Evolutionary conservation across 768 basidiomycete species (phyloP), one percentile per base, ranked within the genome.

Genomic region (Auricularia sp.): DNA sequence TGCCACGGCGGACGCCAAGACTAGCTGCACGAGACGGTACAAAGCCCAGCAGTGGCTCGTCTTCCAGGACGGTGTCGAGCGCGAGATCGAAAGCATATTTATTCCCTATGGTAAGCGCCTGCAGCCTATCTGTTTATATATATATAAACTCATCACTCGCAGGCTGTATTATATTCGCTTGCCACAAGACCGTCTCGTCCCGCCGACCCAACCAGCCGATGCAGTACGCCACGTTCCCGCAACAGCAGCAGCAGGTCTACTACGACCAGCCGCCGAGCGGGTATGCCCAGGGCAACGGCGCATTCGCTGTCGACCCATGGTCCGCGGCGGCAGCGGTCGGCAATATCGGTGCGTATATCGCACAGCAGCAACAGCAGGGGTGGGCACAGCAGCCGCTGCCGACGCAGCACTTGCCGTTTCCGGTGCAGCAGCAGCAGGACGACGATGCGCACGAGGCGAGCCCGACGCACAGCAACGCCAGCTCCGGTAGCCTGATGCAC

Each of bases 11-110:
- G 29, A 14, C 72, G 91, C 90, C 60, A 91, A 90, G 78, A 93
- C 91, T 61, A 89, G 85, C 75, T 93, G 91, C 71, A 92, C 90
- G 67, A 82, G 90, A 74, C 81, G 91, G 71, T 93, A 87, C 79
- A 87, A 87, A 74, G 86, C 88, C 54, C 79, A 80, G 64, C 87
- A 87, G 72, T 77, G 77, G 69, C 83, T 88, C 80, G 67, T 71
- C 18, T 69, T 67, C 39, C 69, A 70, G 10, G 78, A 80, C 71
- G 80, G 82, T 43, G 79, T 82, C 65, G 79, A 78, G 61, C 81
- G 80, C 65, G 83, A 87, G 74, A 88, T 92, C 35, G 90, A 92
- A 73, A 91, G 89, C 76, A 87, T 93, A 67, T 93, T 90, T 75
- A 91, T 92, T 75, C 91, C 91, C 73, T 90, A 93, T 83, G 91